These are phyloP conservation scores for Hymenoscyphus repandus DNA, from an alignment of 2,329 filamentous ascomycete species.

Conservation along the genomic window DNA sequence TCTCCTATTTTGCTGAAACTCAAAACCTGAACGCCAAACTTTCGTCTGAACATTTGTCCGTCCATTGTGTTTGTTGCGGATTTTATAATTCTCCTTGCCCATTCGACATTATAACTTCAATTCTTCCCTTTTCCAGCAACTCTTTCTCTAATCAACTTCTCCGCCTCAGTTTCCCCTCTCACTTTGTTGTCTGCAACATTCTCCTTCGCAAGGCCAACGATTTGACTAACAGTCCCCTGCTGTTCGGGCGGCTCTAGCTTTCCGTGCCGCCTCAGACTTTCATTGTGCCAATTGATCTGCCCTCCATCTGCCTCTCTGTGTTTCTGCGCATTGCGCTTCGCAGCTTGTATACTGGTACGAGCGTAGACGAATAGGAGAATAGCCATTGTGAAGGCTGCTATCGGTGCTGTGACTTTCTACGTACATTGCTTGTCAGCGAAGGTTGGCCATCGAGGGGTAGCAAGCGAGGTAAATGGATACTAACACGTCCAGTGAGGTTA, in stretches of 20 bases:
- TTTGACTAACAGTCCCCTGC: conserved; percentile 30
- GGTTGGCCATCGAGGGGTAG: neutral
- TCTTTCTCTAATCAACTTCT: conserved; percentile 21
- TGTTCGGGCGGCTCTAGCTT: conserved; percentile 36
- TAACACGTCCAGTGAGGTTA: conserved; percentile 26
- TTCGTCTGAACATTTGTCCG: neutral
- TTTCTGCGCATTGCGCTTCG: conserved; percentile 58
- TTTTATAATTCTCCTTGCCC: neutral
- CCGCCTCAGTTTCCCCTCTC: conserved; percentile 20
- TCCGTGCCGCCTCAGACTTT: conserved; percentile 48
- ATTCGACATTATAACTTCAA: conserved; percentile 8
- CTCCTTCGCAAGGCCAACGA: conserved; percentile 20
- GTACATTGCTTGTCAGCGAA: neutral
- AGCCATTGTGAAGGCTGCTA: conserved; percentile 51
- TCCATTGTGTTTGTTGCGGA: neutral
- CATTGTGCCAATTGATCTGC: conserved; percentile 48
- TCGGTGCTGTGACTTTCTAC: conserved; percentile 40
- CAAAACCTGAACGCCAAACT: too few species aligned
- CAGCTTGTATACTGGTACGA: conserved; percentile 58
- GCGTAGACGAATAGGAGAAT: conserved; percentile 52
- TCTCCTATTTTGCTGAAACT: too few species aligned
- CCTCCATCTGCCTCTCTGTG: conserved; percentile 53
- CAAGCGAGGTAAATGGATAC: neutral
- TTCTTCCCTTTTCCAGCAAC: conserved; percentile 4
- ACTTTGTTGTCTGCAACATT: conserved; percentile 4